Conservation (phyloP, 2,329 filamentous ascomycete genomes). For the Botrytis squamosa region DNA sequence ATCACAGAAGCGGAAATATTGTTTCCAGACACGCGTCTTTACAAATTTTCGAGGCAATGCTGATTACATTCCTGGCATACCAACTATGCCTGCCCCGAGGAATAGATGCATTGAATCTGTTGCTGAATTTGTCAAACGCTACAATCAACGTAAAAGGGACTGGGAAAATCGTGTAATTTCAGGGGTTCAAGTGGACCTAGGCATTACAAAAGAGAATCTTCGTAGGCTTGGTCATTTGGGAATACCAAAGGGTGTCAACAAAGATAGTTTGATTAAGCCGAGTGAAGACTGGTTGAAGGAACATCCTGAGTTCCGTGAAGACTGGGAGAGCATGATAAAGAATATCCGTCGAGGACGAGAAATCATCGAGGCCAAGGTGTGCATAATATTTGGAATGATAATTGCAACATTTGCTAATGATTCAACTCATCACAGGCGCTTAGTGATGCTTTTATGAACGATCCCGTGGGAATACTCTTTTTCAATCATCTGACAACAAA, state of each 20-base stretch:
- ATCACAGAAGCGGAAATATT: background rate
- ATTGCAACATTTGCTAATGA: background rate
- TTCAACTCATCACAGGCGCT: background rate
- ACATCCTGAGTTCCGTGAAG: fast-evolving
- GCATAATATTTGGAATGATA: background rate
- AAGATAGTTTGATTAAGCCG: background rate
- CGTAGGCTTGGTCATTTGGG: fast-evolving
- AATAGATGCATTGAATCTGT: background rate
- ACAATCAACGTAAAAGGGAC: fast-evolving
- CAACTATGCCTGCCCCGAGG: fast-evolving
- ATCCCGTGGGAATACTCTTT: background rate
- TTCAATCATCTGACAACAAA: background rate
- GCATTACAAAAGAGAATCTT: background rate
- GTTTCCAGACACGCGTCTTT: background rate
- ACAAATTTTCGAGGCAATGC: fast-evolving
- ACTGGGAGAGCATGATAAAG: background rate
- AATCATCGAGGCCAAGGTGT: background rate
- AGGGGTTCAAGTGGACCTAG: background rate
- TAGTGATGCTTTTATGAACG: background rate
- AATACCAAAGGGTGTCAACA: background rate
- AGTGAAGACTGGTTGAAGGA: background rate
- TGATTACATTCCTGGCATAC: background rate
- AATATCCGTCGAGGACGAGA: background rate
- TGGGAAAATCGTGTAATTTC: background rate
- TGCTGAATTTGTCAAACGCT: fast-evolving